Percentiles rank a stretch among this genome's conserved stretches.
phyloP scores from a whole-genome alignment of 306 rosid genomes.

The Malus fusca region DNA sequence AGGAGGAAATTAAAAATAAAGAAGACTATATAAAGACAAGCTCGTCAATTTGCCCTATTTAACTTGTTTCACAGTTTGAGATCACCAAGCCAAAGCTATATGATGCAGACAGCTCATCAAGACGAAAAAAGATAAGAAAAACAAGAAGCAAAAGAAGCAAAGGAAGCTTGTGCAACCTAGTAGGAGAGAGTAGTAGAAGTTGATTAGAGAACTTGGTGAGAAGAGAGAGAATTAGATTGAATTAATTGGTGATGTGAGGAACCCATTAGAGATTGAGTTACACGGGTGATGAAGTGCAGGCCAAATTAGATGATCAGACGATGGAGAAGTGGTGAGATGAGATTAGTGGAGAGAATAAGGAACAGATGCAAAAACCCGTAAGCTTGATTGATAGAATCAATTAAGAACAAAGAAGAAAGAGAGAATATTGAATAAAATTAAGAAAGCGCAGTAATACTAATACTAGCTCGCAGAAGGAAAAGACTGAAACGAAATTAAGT shows the following conservation, averaged over 20 bases:
- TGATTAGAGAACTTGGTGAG: neutral
- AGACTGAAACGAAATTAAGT: conserved; percentile 5
- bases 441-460: conserved; percentile 3
- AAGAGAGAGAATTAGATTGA: conserved; percentile 42
- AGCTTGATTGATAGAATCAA: conserved; percentile 34
- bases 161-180: neutral
- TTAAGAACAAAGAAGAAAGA: conserved; percentile 25
- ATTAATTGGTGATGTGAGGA: neutral
- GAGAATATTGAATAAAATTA: conserved; percentile 6
- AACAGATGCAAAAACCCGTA: conserved; percentile 48
- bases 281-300: conserved; percentile 25
- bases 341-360: conserved; percentile 21
- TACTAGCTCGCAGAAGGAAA: conserved; percentile 2
- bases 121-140: neutral
- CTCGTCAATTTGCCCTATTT: neutral
- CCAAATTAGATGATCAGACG: conserved; percentile 1
- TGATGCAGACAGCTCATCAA: neutral
- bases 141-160: neutral
- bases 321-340: conserved; percentile 21
- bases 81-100: neutral
- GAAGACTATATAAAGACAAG: neutral
- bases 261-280: neutral
- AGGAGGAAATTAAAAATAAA: neutral
- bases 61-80: neutral
- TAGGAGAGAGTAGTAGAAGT: neutral